Evolutionary conservation across 78 protist genomes (phyloP).

Genomic region (Anaeramoeba ignava): DNA sequence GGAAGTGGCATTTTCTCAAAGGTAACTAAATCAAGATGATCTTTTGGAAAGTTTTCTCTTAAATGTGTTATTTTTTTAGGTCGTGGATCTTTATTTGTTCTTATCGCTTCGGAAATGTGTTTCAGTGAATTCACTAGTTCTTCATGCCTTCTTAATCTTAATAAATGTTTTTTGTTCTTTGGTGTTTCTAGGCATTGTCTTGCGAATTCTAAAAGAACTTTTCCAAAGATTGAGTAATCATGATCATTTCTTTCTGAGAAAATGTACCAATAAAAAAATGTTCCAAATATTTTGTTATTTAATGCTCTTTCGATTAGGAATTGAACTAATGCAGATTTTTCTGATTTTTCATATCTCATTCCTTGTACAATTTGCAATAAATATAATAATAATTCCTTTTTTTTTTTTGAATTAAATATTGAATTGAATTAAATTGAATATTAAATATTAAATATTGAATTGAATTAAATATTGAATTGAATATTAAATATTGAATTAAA

Average conservation of each 20-base stretch:
- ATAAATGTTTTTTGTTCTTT: not conserved
- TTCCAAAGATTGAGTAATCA: not conserved
- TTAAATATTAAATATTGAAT: too few relatives aligned
- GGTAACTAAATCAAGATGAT: not conserved
- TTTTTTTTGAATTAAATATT: too few relatives aligned
- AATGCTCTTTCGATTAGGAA: not conserved
- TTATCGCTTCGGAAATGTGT: not conserved
- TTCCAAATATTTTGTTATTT: not conserved
- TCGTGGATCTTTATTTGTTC: not conserved
- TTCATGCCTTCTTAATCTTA: not conserved
- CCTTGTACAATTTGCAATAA: not conserved
- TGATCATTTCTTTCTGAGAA: not conserved
- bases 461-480: too few relatives aligned
- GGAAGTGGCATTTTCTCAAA: not conserved
- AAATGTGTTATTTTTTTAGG: not conserved
- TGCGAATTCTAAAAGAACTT: not conserved
- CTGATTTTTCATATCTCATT: not conserved
- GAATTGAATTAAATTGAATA: too few relatives aligned
- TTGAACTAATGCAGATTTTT: not conserved
- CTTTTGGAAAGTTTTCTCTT: not conserved
- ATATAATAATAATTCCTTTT: not conserved
- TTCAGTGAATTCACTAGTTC: not conserved
- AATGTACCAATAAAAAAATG: not conserved
- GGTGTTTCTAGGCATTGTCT: not conserved
- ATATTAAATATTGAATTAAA: too few relatives aligned